Evolutionary conservation across 495 filamentous ascomycete species (phyloP).

Genomic region (Pseudoneurospora amorphoporcata): DNA sequence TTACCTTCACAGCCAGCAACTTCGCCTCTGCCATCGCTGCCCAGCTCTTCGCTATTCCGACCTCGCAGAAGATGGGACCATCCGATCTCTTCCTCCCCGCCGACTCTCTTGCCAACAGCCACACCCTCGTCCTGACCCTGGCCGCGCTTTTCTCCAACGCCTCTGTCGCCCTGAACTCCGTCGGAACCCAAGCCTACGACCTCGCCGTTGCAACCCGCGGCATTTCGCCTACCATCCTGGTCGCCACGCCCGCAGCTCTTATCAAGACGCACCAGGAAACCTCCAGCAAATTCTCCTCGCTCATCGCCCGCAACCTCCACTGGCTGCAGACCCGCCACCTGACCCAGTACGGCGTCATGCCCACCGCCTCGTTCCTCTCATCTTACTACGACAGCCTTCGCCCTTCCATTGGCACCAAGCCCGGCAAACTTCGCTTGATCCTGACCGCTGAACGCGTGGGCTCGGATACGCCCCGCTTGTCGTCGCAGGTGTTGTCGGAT

Average conservation of each 20-base stretch:
- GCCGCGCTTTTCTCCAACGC: conserved; percentile 74
- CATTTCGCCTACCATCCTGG: conserved; percentile 72
- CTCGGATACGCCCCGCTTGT: conserved; percentile 43
- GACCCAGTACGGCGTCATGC: conserved; percentile 60
- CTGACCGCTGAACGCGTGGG: conserved; percentile 53
- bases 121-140: conserved; percentile 70
- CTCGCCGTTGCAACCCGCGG: conserved; percentile 59
- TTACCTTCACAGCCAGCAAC: conserved; percentile 70
- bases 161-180: conserved; percentile 81
- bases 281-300: conserved; percentile 34
- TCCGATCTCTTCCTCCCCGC: conserved; percentile 83
- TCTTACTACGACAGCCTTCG: conserved; percentile 49
- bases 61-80: conserved; percentile 55
- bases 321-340: conserved; percentile 60
- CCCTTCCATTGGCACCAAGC: conserved; percentile 50
- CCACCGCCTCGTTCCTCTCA: conserved; percentile 49
- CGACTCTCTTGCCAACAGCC: conserved; percentile 67
- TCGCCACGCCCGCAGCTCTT: conserved; percentile 67
- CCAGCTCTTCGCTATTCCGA: conserved; percentile 65
- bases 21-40: conserved; percentile 68
- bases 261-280: conserved; percentile 49
- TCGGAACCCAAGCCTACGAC: conserved; percentile 59
- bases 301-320: conserved; percentile 38
- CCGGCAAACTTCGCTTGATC: conserved; percentile 67
- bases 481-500: conserved; percentile 60